Evolutionary conservation across 352 stramenopile genomes (phyloP).

Genomic region (Phytophthora citrophthora): DNA sequence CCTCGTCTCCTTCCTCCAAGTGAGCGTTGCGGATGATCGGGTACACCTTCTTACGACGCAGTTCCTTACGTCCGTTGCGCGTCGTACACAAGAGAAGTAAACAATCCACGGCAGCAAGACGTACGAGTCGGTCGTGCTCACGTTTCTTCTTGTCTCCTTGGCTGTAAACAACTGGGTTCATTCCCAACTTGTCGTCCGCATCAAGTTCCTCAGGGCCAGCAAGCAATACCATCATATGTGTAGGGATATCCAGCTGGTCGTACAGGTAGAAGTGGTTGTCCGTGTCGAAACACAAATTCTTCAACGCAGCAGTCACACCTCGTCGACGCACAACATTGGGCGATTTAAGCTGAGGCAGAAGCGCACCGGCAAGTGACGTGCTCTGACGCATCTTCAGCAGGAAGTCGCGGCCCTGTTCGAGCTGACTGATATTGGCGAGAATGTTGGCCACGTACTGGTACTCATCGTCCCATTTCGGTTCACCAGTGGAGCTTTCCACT

Average conservation of each 20-base stretch:
- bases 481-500: constrained; percentile 66
- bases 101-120: constrained; percentile 73
- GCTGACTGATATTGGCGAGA: constrained; percentile 84
- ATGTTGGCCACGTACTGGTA: constrained; percentile 91
- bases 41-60: constrained; percentile 89
- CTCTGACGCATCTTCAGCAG: constrained; percentile 75
- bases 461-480: constrained; percentile 88
- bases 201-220: constrained; percentile 78
- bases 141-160: constrained; percentile 86
- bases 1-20: constrained; percentile 79
- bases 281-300: constrained; percentile 89
- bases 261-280: constrained; percentile 91
- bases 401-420: constrained; percentile 81
- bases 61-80: constrained; percentile 74
- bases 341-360: constrained; percentile 82
- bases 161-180: constrained; percentile 79
- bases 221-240: constrained; percentile 80
- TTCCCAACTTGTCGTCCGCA: constrained; percentile 80
- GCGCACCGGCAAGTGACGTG: constrained; percentile 66
- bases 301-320: constrained; percentile 66
- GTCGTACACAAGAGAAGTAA: constrained; percentile 83
- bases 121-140: constrained; percentile 77
- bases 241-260: constrained; percentile 83
- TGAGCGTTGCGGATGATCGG: constrained; percentile 86
- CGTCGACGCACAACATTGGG: constrained; percentile 84